These are phyloP conservation scores for Naganishia friedmannii DNA, from an alignment of 768 basidiomycete species.

Conservation along the genomic window DNA sequence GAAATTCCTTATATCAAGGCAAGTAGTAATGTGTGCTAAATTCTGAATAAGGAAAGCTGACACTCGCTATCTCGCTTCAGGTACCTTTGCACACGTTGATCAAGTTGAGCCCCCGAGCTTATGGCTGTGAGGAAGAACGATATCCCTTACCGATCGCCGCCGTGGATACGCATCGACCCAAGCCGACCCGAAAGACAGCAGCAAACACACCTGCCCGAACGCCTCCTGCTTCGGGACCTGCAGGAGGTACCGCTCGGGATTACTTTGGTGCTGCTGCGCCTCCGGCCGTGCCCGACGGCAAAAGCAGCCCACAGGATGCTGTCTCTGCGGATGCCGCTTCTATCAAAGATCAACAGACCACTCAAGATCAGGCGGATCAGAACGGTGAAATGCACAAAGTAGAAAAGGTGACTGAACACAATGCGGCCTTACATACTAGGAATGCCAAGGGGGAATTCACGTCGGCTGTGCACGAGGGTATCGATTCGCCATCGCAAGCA, in stretches of 20 bases:
- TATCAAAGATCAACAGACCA: background rate
- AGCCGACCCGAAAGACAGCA: conserved; percentile 34
- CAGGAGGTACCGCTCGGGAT: conserved; percentile 20
- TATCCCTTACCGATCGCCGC: conserved; percentile 87
- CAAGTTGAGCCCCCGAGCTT: conserved; percentile 95
- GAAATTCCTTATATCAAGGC: conserved; percentile 98
- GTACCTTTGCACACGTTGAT: conserved; percentile 81
- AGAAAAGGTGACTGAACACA: conserved; percentile 12
- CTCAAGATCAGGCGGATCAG: conserved; percentile 8
- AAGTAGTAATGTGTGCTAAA: background rate
- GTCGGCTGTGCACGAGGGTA: conserved; percentile 30
- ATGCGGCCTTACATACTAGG: background rate
- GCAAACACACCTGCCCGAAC: background rate
- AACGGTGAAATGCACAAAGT: conserved; percentile 17
- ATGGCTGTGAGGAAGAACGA: conserved; percentile 96
- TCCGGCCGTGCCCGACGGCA: background rate
- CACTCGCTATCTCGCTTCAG: conserved; percentile 4
- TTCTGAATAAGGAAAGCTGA: background rate
- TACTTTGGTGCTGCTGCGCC: conserved; percentile 31
- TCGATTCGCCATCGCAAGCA: conserved; percentile 40
- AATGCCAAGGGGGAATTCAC: conserved; percentile 17
- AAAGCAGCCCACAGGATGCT: background rate
- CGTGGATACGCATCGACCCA: conserved; percentile 85
- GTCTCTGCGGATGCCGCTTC: background rate
- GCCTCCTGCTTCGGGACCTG: background rate